These are phyloP conservation scores for Fusarium nurragi DNA, from an alignment of 2,329 filamentous ascomycete species.

Conservation along the genomic window DNA sequence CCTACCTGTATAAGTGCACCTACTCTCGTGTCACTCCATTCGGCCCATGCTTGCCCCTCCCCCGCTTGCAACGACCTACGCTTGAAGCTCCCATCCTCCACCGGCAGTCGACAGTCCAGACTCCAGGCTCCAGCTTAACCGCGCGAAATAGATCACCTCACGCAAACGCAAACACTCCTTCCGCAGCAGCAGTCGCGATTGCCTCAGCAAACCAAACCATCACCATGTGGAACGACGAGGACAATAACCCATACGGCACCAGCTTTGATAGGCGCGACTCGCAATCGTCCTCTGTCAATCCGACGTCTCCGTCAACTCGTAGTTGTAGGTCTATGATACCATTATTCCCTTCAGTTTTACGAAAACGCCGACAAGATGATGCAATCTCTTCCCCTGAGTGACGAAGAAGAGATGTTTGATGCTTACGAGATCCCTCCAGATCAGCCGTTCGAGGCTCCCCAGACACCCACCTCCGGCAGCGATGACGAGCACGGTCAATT, in stretches of 20 bases:
- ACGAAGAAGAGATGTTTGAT: slow-evolving; percentile 14
- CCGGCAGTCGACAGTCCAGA: slow-evolving; percentile 12
- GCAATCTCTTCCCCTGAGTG: neutral
- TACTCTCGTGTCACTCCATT: slow-evolving; percentile 18
- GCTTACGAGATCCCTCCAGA: slow-evolving; percentile 40
- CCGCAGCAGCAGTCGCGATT: slow-evolving; percentile 19
- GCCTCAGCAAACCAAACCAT: slow-evolving; percentile 15
- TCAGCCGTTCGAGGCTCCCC: slow-evolving; percentile 68
- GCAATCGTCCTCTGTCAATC: slow-evolving; percentile 73
- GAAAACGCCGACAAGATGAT: slow-evolving; percentile 2
- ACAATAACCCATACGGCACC: slow-evolving; percentile 94
- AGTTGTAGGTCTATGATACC: slow-evolving; percentile 61
- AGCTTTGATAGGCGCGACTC: slow-evolving; percentile 91
- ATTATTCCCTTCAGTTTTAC: neutral
- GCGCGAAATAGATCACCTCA: slow-evolving; percentile 21
- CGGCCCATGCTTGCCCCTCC: slow-evolving; percentile 34
- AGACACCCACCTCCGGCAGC: slow-evolving; percentile 76
- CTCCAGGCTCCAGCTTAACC: slow-evolving; percentile 30
- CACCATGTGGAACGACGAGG: slow-evolving; percentile 96
- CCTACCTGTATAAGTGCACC: slow-evolving; percentile 7
- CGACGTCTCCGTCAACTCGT: slow-evolving; percentile 67
- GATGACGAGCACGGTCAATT: slow-evolving; percentile 62
- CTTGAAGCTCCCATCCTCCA: slow-evolving; percentile 34
- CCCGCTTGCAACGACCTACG: slow-evolving; percentile 35
- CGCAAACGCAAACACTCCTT: slow-evolving; percentile 4